A percentile compares a stretch with the other conserved stretches of the same genome.
Conservation (phyloP, 2,329 filamentous ascomycete genomes). For the Venturia carpophila region DNA sequence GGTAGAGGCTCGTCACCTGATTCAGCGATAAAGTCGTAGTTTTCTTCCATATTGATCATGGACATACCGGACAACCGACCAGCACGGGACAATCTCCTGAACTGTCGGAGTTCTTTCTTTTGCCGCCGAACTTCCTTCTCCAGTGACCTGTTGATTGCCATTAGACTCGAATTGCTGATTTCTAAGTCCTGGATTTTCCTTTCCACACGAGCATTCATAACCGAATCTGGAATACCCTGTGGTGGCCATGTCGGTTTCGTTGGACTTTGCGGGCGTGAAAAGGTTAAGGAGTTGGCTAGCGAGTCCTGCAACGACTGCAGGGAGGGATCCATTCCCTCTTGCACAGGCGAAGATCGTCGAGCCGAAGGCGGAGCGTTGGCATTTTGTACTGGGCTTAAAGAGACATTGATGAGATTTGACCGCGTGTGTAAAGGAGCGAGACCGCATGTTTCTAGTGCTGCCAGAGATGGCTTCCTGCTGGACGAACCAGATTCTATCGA, state of each 20-base stretch:
- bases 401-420: background rate
- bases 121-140: conserved; percentile 90
- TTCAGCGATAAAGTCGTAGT: conserved; percentile 32
- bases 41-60: conserved; percentile 29
- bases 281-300: conserved; percentile 13
- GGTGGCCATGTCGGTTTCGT: conserved; percentile 41
- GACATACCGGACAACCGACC: conserved; percentile 36
- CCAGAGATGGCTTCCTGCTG: conserved; percentile 9
- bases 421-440: conserved; percentile 4
- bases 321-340: background rate
- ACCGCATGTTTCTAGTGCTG: conserved; percentile 12
- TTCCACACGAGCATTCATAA: conserved; percentile 81
- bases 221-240: conserved; percentile 62
- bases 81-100: conserved; percentile 73
- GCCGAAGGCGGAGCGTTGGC: background rate
- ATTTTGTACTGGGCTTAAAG: conserved; percentile 1
- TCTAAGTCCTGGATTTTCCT: conserved; percentile 93
- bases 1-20: conserved; percentile 25
- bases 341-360: conserved; percentile 6
- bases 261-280: conserved; percentile 45
- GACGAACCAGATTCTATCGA: conserved; percentile 15
- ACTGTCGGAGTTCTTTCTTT: conserved; percentile 77
- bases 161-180: conserved; percentile 89
- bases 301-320: background rate
- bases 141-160: conserved; percentile 89